Evolutionary conservation across 768 basidiomycete species (phyloP).

Genomic region (Panaeolus papilionaceus): DNA sequence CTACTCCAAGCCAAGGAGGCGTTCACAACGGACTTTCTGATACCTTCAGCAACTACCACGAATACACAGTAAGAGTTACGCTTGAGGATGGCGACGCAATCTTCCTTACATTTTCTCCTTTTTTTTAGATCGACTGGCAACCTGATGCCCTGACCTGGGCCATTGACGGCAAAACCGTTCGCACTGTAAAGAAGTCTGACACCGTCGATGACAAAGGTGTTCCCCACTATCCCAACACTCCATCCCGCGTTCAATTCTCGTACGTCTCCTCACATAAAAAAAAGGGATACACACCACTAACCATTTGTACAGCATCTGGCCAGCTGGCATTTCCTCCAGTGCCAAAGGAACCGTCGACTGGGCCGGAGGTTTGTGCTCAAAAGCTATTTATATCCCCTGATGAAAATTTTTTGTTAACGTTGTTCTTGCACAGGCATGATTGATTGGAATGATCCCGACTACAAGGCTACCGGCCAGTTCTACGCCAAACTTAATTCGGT

Average conservation of each 20-base stretch:
- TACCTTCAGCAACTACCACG: slow-evolving; percentile 75
- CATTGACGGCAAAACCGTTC: slow-evolving; percentile 75
- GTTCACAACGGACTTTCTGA: slow-evolving; percentile 58
- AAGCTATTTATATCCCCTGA: slow-evolving; percentile 4
- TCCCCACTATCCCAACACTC: slow-evolving; percentile 74
- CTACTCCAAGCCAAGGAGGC: slow-evolving; percentile 52
- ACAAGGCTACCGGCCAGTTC: slow-evolving; percentile 75
- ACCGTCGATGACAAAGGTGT: slow-evolving; percentile 62
- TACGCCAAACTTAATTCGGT: slow-evolving; percentile 69
- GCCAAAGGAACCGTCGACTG: slow-evolving; percentile 77
- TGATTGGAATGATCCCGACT: slow-evolving; percentile 83
- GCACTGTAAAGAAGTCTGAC: slow-evolving; percentile 68
- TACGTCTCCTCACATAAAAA: slow-evolving; percentile 34
- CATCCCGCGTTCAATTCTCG: slow-evolving; percentile 84
- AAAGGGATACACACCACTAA: slow-evolving; percentile 10
- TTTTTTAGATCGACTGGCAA: slow-evolving; percentile 78
- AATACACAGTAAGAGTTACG: slow-evolving; percentile 61
- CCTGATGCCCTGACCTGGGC: slow-evolving; percentile 67
- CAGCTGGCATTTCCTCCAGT: slow-evolving; percentile 70
- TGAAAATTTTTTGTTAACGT: not conserved
- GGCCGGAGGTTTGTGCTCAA: slow-evolving; percentile 60
- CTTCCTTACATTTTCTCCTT: not conserved
- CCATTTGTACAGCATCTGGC: slow-evolving; percentile 64
- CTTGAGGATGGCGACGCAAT: not conserved
- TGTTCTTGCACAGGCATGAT: slow-evolving; percentile 57